Conservation (phyloP, 495 filamentous ascomycete genomes). For the Podospora anserina region DNA sequence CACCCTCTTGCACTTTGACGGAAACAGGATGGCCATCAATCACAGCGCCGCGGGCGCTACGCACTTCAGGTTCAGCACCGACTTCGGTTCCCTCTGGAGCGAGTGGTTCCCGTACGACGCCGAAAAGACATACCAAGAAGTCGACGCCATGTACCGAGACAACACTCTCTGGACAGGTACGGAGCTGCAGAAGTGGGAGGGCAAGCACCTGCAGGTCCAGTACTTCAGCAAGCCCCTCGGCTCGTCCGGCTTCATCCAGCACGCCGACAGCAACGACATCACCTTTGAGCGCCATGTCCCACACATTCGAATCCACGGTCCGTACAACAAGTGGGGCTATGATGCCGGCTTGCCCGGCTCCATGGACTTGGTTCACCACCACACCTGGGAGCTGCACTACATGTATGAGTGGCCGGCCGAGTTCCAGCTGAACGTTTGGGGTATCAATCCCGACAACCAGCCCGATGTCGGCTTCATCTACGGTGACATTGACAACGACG, state of each 20-base stretch:
- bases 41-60: conserved; percentile 64
- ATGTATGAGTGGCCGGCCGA: conserved; percentile 63
- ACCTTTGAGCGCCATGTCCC: conserved; percentile 55
- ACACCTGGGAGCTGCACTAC: conserved; percentile 59
- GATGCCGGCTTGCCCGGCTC: conserved; percentile 59
- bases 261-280: conserved; percentile 51
- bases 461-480: conserved; percentile 50
- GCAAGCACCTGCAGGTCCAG: conserved; percentile 63
- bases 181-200: conserved; percentile 59
- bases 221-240: conserved; percentile 66
- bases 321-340: conserved; percentile 66
- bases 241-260: conserved; percentile 62
- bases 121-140: background rate
- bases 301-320: conserved; percentile 59
- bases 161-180: conserved; percentile 56
- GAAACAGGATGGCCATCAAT: conserved; percentile 43
- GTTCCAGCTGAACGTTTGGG: conserved; percentile 67
- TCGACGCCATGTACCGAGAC: conserved; percentile 28
- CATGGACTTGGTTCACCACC: conserved; percentile 52
- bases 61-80: conserved; percentile 60
- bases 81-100: conserved; percentile 60
- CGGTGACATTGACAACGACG: conserved; percentile 42
- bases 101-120: conserved; percentile 44
- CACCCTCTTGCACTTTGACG: conserved; percentile 42
- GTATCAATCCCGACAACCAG: conserved; percentile 62